These are phyloP conservation scores for Mycena epipterygia DNA, from an alignment of 768 basidiomycete species.

Conservation along the genomic window DNA sequence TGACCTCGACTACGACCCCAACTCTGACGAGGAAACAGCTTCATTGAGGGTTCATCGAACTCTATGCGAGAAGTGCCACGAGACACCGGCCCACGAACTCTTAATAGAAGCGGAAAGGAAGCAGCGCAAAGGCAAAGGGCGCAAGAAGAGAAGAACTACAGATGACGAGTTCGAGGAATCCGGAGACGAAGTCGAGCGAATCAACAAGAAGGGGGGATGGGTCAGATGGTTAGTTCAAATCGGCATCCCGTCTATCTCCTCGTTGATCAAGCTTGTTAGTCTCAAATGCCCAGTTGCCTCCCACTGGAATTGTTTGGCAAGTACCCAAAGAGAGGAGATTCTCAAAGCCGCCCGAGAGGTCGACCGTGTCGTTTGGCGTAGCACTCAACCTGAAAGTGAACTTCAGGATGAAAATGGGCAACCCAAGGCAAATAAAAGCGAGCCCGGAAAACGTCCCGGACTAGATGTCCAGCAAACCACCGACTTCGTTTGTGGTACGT, in stretches of 20 bases:
- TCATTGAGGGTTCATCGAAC: constrained; percentile 71
- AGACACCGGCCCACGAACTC: constrained; percentile 68
- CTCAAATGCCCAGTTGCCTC: constrained; percentile 82
- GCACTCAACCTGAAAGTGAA: constrained; percentile 40
- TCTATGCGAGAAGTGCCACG: constrained; percentile 81
- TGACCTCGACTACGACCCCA: constrained; percentile 60
- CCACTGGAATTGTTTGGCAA: constrained; percentile 83
- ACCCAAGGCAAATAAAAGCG: constrained; percentile 37
- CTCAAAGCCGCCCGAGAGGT: constrained; percentile 71
- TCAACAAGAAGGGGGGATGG: constrained; percentile 80
- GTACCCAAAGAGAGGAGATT: constrained; percentile 79
- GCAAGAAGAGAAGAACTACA: constrained; percentile 54
- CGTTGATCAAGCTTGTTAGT: constrained; percentile 53
- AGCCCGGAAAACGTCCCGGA: constrained; percentile 59
- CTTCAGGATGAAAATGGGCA: constrained; percentile 40
- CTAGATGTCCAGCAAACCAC: constrained; percentile 73
- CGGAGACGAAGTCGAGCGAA: constrained; percentile 66
- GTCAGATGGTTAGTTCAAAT: constrained; percentile 75
- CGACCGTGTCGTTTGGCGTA: constrained; percentile 59
- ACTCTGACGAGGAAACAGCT: constrained; percentile 70
- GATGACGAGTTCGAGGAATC: constrained; percentile 68
- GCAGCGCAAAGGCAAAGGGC: constrained; percentile 55
- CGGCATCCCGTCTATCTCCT: neutral
- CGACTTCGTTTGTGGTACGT: constrained; percentile 80
- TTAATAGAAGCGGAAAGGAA: constrained; percentile 54